Evolutionary conservation across 2,329 filamentous ascomycete genomes (phyloP), one percentile per base, ranked within the genome.

Genomic region (Phaeophleospora eucalypticola): DNA sequence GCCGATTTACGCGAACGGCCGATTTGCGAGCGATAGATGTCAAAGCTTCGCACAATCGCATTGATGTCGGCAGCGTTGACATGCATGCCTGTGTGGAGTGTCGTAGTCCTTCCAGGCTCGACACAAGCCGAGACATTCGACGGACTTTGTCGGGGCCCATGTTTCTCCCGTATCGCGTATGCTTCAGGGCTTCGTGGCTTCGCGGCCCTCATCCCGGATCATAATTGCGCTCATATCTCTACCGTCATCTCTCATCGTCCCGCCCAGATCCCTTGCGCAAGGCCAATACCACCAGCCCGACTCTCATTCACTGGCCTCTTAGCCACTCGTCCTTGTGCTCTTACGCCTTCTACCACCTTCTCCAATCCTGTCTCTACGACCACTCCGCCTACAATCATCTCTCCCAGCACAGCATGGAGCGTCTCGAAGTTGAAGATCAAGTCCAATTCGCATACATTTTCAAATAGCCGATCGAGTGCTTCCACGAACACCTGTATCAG

Each of bases 361-460:
- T 95, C 89, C 51, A 95, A 71, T 60, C 85, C 88, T 24, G 91
- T 96, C 73, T 97, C 91, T 18, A 97, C 83, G 14, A 97, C 91
- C 12, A 96, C 89, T 1, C 91, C 91, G 12, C 91, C 91, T 14
- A 95, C 87, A 46, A 97, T 86, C 88, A 97, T 95, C 75, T 97
- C 91, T 48, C 83, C 84, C 8, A 97, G 74, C 14, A 89, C 83
- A 7, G 91, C 87, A 73, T 98, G 93, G 61, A 98, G 76, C 14
- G 89, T 94, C 77, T 98, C 93, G 61, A 95, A 98, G 67, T 97
- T 97, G 75, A 98, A 98, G 68, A 98, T 98, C 58, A 98, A 78
- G 68, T 98, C 90, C 46, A 98, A 76, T 74, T 98, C 93, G 77
- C 93, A 98, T 8, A 98, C 93, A 66, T 98, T 96, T 72, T 97